Evolutionary conservation across 352 stramenopile species (phyloP).

Genomic region (Thraustochytrium striatum): DNA sequence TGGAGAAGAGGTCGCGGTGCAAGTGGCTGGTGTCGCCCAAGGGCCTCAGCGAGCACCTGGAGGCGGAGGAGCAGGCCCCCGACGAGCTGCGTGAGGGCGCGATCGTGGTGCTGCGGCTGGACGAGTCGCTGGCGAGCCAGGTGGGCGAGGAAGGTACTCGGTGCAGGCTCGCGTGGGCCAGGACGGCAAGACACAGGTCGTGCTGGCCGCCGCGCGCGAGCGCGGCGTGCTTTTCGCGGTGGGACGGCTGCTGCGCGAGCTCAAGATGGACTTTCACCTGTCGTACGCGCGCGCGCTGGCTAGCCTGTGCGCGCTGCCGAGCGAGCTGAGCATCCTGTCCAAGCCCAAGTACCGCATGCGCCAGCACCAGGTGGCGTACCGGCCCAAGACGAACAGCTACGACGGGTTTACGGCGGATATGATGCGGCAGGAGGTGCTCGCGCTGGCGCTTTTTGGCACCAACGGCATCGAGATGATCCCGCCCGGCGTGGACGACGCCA

Average conservation of each 20-base stretch:
- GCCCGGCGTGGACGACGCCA: slow-evolving; percentile 24
- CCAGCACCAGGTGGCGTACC: slow-evolving; percentile 38
- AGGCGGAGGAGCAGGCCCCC: not conserved
- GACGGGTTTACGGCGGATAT: slow-evolving; percentile 32
- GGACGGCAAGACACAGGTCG: not conserved
- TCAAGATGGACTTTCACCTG: slow-evolving; percentile 40
- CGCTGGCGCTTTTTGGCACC: slow-evolving; percentile 35
- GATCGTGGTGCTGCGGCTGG: not conserved
- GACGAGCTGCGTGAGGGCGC: not conserved
- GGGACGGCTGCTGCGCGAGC: slow-evolving; percentile 23
- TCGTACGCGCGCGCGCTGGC: slow-evolving; percentile 34
- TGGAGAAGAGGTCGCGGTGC: not conserved
- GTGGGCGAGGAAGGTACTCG: not conserved
- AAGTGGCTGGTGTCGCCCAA: not conserved
- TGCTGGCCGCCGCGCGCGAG: not conserved
- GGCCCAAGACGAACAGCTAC: slow-evolving; percentile 45
- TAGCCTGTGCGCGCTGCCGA: slow-evolving; percentile 12
- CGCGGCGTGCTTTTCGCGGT: slow-evolving; percentile 27
- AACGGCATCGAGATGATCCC: slow-evolving; percentile 46
- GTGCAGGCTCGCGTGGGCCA: too few relatives aligned
- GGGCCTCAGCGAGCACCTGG: not conserved
- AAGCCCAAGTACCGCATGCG: not conserved
- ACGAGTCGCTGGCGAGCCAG: not conserved
- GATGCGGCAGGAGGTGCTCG: slow-evolving; percentile 38
- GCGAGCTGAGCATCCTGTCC: slow-evolving; percentile 3